Base-by-base conservation (phyloP, 73 alveolate genomes). In the Paramecium caudatum region DNA sequence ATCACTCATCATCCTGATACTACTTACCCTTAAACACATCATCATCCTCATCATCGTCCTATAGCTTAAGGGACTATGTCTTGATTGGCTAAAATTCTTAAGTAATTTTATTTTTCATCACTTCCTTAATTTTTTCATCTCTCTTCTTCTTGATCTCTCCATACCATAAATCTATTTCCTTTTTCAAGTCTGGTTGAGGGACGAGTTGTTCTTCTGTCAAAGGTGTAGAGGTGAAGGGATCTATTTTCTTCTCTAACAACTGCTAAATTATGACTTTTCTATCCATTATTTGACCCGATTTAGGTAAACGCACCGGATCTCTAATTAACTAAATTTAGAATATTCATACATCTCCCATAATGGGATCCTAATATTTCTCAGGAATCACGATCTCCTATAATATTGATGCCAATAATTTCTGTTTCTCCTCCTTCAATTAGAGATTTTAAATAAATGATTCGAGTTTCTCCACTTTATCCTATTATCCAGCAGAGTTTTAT, bases 321-420 rank as follows among this genome's bases (percentile, higher is more conserved):
- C 17, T 69, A 36, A 69, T 69, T 13, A 69, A 15, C 47, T 69
- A 17, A 69, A 6, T 9, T 39, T 6, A 39, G 5, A 6, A 39
- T 39, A 6, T 19, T 10, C 19, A 41, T 74, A 74, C 88, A 13
- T 36, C 47, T 19, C 69, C 48, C n/a, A 19, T 12, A 5, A 86
- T 30, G 5, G 93, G 93, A 45, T 86, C 93, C 65, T 49, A 62
- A 63, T 37, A 86, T 62, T 46, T 41, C 10, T 86, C 93, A 37
- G 93, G 93, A 9, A 86, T 78, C 21, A 63, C 90, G 10, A 47
- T 74, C 15, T 12, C 3, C 10, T 74, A 63, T 16, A 55, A 10
- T 10, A 55, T 55, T 23, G 46, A 7, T 21, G 23, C 80, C 13
- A 55, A 2, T 6, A 55, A 55, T 55, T 21, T 16, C 32, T 27